Conservation (phyloP, 202 grass and related monocot species). For the Tripidium arundinaceum region DNA sequence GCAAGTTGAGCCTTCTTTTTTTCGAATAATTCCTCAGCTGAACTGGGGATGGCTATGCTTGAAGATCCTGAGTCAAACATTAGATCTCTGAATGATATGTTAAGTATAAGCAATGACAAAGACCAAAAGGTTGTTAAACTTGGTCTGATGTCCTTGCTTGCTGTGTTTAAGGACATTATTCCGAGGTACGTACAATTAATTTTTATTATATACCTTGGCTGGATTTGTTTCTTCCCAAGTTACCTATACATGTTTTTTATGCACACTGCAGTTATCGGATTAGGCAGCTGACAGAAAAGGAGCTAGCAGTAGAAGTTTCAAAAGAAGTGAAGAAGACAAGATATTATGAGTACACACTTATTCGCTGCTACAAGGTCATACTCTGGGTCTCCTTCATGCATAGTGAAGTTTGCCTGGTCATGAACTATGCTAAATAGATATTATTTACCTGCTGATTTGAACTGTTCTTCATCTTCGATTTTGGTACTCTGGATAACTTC, state of each 20-base stretch:
- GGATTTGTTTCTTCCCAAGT: neutral
- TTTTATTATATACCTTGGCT: neutral
- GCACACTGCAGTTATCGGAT: conserved; percentile 69
- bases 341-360: conserved; percentile 84
- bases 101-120: conserved; percentile 64
- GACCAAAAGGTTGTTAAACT: conserved; percentile 83
- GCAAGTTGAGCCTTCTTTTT: conserved; percentile 86
- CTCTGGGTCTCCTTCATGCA: neutral
- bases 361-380: conserved; percentile 80
- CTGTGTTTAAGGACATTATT: conserved; percentile 96
- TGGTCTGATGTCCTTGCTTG: conserved; percentile 82
- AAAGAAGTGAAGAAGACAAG: conserved; percentile 75
- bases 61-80: conserved; percentile 93
- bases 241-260: conserved; percentile 4
- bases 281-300: conserved; percentile 84
- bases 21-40: conserved; percentile 78
- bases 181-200: conserved; percentile 54
- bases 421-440: conserved; percentile 3
- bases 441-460: neutral
- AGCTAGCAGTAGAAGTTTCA: conserved; percentile 77
- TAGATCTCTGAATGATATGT: conserved; percentile 78
- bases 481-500: conserved; percentile 3
- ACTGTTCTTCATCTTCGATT: neutral
- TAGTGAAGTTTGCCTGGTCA: neutral
- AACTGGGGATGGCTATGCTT: conserved; percentile 75